Base-by-base conservation (phyloP, 2,329 filamentous ascomycete species). In the Coniosporium tulheliwenetii region DNA sequence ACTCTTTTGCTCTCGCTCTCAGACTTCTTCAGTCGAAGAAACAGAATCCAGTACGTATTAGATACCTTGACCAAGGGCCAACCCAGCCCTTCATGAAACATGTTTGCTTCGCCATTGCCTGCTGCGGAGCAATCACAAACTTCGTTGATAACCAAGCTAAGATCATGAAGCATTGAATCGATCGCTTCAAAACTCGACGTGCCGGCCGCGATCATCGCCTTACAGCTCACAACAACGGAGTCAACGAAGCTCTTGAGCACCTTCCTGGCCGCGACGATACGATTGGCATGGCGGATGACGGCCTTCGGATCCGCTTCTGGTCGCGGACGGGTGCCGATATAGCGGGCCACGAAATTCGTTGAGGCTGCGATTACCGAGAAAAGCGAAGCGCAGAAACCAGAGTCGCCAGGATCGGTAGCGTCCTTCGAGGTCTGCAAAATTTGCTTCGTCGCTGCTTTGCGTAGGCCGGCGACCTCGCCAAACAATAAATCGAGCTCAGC, bases 41-140 rank as follows among this genome's bases (percentile, higher is more conserved):
- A 10, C 30, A 19, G 32, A 19, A 75, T 65, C 53, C 79, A 85
- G 53, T 84, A 84, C 2, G 82, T 66, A 48, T 81, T 79, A 0
- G 81, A 85, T 19, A 85, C 71, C 49, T 78, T 82, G 45, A 80
- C 69, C 42, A 73, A 65, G 1, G 37, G 37, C 10, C 12, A 31
- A 16, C 30, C 16, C 16, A 26, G n/a, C 12, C n/a, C 37, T 30
- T 16, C 9, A 12, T 30, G 37, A 5, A 14, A 12, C 29, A 9
- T 12, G 2, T 8, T 12, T 7, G 10, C 16, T 13, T 31, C 16
- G 5, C 9, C 10, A 9, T 12, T 8, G 13, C 15, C 8, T n/a
- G n/a, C 3, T 5, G 5, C 7, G 10, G 37, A 15, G 19, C 19
- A 16, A n/a, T 15, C 19, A 5, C 30, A 10, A 12, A 39, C 16